Percentiles rank a stretch among this genome's conserved stretches.
Conservation (phyloP, 345 rosid genomes). For the Anacardium occidentale region DNA sequence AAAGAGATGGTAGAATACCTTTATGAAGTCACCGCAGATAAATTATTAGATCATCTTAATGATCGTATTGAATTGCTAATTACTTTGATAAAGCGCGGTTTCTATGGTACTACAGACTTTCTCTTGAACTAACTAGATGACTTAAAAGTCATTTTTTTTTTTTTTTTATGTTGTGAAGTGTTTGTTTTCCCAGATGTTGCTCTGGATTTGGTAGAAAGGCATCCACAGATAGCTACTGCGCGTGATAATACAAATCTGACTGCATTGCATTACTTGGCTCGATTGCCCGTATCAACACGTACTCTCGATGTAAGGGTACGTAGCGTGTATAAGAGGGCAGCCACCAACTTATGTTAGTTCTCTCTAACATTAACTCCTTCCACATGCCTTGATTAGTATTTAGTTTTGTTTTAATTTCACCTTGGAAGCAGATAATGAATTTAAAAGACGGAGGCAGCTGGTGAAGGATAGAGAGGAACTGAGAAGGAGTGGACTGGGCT, state of each 20-base stretch:
- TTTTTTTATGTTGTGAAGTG: background rate
- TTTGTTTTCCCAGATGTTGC: conserved; percentile 14
- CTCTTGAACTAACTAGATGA: too few species aligned
- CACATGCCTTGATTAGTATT: background rate
- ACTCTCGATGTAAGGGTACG: accelerated
- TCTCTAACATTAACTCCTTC: background rate
- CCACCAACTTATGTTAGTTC: too few species aligned
- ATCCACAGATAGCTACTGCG: background rate
- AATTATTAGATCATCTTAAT: background rate
- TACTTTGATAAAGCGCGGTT: background rate
- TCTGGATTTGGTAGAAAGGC: background rate
- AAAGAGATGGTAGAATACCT: conserved; percentile 13
- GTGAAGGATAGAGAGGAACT: too few species aligned
- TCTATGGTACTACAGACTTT: conserved; percentile 21
- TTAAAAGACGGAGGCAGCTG: too few species aligned
- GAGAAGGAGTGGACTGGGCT: too few species aligned
- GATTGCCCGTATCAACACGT: background rate
- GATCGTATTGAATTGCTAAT: background rate
- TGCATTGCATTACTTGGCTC: conserved; percentile 24
- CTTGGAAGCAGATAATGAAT: background rate
- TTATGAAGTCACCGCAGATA: background rate
- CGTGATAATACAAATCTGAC: background rate
- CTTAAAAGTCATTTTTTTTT: too few species aligned
- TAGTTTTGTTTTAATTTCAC: background rate
- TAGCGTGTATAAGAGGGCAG: background rate